Evolutionary conservation across 192 early-diverging fungal species (phyloP).

Genomic region (Backusella australiensis): DNA sequence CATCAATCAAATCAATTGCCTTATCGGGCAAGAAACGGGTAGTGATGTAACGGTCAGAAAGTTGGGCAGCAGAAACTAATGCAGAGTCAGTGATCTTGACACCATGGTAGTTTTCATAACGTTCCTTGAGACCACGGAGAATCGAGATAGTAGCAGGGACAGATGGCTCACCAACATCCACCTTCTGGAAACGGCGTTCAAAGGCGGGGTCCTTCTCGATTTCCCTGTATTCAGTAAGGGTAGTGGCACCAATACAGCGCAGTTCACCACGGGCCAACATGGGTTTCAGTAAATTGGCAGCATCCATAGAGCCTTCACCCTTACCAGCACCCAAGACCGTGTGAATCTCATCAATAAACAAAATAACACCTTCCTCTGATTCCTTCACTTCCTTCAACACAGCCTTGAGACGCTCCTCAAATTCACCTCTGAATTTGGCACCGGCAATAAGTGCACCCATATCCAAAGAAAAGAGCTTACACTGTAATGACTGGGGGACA

Average conservation of each 20-base stretch:
- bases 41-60: slow-evolving; percentile 74
- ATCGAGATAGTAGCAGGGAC: slow-evolving; percentile 75
- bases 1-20: slow-evolving; percentile 81
- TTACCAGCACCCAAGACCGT: slow-evolving; percentile 93
- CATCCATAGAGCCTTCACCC: slow-evolving; percentile 77
- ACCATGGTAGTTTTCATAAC: slow-evolving; percentile 78
- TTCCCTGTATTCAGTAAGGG: slow-evolving; percentile 91
- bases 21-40: slow-evolving; percentile 76
- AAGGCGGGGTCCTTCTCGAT: slow-evolving; percentile 82
- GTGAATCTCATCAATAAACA: slow-evolving; percentile 99
- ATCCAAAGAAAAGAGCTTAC: slow-evolving; percentile 86
- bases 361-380: slow-evolving; percentile 81
- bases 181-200: slow-evolving; percentile 75
- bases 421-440: slow-evolving; percentile 96
- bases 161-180: slow-evolving; percentile 68
- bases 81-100: slow-evolving; percentile 76
- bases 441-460: slow-evolving; percentile 95
- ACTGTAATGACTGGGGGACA: slow-evolving; percentile 84
- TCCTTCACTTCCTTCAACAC: slow-evolving; percentile 95
- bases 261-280: slow-evolving; percentile 98
- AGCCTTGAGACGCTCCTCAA: slow-evolving; percentile 96
- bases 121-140: slow-evolving; percentile 72
- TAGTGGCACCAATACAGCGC: slow-evolving; percentile 95
- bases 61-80: slow-evolving; percentile 66
- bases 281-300: slow-evolving; percentile 95